Evolutionary conservation across 805 yeast genomes (phyloP).

Genomic region (Saccharomycopsis lassenensis): DNA sequence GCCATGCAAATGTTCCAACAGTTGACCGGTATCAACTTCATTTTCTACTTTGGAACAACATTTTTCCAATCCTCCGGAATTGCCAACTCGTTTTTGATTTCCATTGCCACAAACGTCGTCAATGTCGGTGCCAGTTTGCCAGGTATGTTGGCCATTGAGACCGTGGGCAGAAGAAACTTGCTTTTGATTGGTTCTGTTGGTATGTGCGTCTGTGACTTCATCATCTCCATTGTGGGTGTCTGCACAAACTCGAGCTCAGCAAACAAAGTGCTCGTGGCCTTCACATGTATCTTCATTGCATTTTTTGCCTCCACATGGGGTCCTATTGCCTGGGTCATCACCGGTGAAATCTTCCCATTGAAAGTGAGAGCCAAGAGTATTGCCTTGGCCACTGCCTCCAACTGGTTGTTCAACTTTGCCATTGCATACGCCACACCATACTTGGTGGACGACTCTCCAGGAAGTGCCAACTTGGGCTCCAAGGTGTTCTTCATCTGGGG

Average conservation of each 20-base stretch:
- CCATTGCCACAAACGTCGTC: conserved; percentile 34
- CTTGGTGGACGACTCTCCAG: conserved; percentile 32
- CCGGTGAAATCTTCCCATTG: conserved; percentile 43
- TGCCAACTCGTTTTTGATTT: conserved; percentile 35
- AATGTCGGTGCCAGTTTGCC: conserved; percentile 42
- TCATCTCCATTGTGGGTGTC: conserved; percentile 41
- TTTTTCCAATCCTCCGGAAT: conserved; percentile 45
- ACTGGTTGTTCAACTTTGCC: conserved; percentile 32
- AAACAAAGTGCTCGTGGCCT: conserved; percentile 39
- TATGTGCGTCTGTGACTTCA: conserved; percentile 52
- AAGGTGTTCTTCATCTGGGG: conserved; percentile 48
- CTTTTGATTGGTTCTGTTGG: conserved; percentile 52
- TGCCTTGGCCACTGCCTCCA: conserved; percentile 39
- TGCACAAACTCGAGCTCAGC: conserved; percentile 25
- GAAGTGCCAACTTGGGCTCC: conserved; percentile 60
- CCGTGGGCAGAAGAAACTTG: conserved; percentile 54
- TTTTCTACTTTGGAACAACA: conserved; percentile 60
- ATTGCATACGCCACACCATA: conserved; percentile 49
- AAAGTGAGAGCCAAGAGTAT: conserved; percentile 40
- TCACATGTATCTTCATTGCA: conserved; percentile 51
- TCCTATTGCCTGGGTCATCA: conserved; percentile 42
- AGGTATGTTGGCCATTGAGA: conserved; percentile 44
- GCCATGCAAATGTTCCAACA: conserved; percentile 47
- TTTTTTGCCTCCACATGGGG: conserved; percentile 73
- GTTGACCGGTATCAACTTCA: conserved; percentile 61